Evolutionary conservation across 2,329 filamentous ascomycete species (phyloP).

Genomic region (Fusarium xylarioides): DNA sequence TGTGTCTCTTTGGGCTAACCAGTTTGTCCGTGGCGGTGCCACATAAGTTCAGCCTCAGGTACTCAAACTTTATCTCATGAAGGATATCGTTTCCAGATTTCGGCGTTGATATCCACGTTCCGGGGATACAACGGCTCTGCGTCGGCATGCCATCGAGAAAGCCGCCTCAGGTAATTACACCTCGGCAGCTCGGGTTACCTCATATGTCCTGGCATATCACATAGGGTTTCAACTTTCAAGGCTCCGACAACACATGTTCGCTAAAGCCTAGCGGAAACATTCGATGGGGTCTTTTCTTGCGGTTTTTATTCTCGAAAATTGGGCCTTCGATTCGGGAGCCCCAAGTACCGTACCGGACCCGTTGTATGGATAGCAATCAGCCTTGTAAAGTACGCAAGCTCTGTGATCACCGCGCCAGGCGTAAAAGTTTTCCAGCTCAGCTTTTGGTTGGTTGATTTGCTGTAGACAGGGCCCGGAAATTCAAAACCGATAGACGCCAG

Average conservation of each 20-base stretch:
- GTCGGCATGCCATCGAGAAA: constrained; percentile 4
- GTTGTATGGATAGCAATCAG: constrained; percentile 9
- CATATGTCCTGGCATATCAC: not conserved
- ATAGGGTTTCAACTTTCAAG: not conserved
- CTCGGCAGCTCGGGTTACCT: not conserved
- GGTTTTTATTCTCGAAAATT: constrained; percentile 27
- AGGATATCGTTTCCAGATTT: not conserved
- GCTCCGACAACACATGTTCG: not conserved
- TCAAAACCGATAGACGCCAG: not conserved
- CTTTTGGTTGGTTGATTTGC: not conserved
- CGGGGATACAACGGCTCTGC: constrained; percentile 7
- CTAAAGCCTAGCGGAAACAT: not conserved
- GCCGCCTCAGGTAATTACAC: not conserved
- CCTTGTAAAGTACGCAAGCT: constrained; percentile 13
- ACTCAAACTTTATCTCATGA: not conserved
- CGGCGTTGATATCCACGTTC: not conserved
- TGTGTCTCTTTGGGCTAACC: not conserved
- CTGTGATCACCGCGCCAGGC: not conserved
- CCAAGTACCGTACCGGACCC: constrained; percentile 3
- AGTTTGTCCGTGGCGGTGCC: not conserved
- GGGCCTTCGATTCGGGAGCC: constrained; percentile 20
- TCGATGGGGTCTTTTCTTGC: constrained; percentile 10
- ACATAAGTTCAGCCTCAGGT: constrained; percentile 23
- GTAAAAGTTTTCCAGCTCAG: not conserved
- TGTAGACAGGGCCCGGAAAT: not conserved